Evolutionary conservation across 2,329 filamentous ascomycete species (phyloP).

Genomic region (Alternaria sp.): DNA sequence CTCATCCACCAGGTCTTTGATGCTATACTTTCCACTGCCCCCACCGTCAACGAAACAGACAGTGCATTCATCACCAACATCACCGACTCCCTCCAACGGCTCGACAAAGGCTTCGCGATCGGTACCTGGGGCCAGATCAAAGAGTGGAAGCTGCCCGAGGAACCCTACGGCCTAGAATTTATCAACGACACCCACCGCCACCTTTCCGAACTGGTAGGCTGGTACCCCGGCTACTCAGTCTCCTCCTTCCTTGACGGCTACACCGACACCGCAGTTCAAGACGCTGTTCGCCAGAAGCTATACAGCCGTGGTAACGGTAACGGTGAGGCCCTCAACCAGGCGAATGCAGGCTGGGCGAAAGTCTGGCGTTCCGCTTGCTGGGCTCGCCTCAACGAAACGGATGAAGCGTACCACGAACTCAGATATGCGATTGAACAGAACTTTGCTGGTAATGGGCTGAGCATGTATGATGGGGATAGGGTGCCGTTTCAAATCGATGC

Average conservation of each 20-base stretch:
- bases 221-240: conserved; percentile 62
- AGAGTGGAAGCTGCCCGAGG: conserved; percentile 57
- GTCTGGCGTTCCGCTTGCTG: conserved; percentile 65
- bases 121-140: conserved; percentile 54
- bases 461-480: conserved; percentile 57
- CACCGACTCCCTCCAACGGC: conserved; percentile 50
- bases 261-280: conserved; percentile 52
- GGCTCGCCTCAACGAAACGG: conserved; percentile 61
- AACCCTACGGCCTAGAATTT: conserved; percentile 49
- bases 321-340: conserved; percentile 46
- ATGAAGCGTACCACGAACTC: conserved; percentile 57
- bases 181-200: conserved; percentile 59
- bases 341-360: conserved; percentile 65
- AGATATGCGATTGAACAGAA: conserved; percentile 59
- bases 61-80: conserved; percentile 48
- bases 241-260: conserved; percentile 52
- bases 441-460: conserved; percentile 59
- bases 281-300: conserved; percentile 56
- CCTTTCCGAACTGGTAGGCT: conserved; percentile 63
- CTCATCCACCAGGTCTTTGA: conserved; percentile 53
- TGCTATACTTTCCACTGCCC: conserved; percentile 29
- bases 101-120: conserved; percentile 61
- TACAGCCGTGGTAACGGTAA: conserved; percentile 56
- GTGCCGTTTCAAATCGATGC: conserved; percentile 66
- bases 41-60: conserved; percentile 32